These are phyloP conservation scores for Mycosphaerella sp. DNA, from an alignment of 2,329 filamentous ascomycete genomes.

Conservation along the genomic window DNA sequence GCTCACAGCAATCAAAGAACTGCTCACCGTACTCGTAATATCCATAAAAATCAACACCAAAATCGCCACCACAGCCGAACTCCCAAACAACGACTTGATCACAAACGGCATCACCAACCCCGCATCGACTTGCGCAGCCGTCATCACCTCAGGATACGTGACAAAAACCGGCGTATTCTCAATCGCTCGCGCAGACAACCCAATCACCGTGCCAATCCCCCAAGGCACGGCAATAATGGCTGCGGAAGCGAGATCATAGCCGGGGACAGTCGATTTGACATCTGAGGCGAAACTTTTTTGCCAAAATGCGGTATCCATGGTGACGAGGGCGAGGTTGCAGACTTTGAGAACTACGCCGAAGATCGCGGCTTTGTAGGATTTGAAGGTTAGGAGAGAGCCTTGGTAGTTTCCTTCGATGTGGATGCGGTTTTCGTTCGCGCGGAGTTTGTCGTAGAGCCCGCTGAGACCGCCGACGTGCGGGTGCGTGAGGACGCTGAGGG, in stretches of 20 bases:
- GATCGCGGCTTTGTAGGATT: constrained; percentile 34
- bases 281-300: constrained; percentile 48
- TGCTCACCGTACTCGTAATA: constrained; percentile 46
- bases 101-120: constrained; percentile 46
- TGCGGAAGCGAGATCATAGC: constrained; percentile 42
- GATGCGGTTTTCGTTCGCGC: constrained; percentile 35
- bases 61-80: constrained; percentile 39
- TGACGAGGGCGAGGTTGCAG: constrained; percentile 45
- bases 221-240: constrained; percentile 46
- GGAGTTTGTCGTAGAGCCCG: constrained; percentile 45
- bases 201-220: constrained; percentile 44
- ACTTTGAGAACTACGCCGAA: constrained; percentile 46
- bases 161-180: constrained; percentile 44
- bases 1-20: constrained; percentile 48
- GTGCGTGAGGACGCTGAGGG: constrained; percentile 41
- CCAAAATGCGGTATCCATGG: constrained; percentile 51
- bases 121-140: constrained; percentile 37
- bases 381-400: constrained; percentile 46
- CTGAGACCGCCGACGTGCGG: constrained; percentile 39
- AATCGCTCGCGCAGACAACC: constrained; percentile 40
- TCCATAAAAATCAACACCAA: constrained; percentile 49
- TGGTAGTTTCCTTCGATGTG: constrained; percentile 43
- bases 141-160: constrained; percentile 40
- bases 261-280: constrained; percentile 42
- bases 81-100: constrained; percentile 41